Conservation (phyloP, 2,329 filamentous ascomycete genomes). For the Exophiala phaeomuriformis region DNA sequence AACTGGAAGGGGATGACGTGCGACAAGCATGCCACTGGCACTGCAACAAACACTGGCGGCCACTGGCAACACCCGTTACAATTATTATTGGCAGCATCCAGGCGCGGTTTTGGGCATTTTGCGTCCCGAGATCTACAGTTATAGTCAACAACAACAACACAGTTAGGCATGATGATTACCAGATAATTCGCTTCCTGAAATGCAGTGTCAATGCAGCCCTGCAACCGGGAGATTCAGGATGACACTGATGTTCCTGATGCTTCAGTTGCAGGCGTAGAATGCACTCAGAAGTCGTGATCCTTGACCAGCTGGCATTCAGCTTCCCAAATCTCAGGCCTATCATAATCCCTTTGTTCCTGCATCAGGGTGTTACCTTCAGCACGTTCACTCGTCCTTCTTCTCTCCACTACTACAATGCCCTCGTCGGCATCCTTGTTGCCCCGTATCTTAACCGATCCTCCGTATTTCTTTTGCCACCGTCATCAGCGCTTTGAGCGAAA, state of each 20-base stretch:
- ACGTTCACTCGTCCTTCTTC: neutral
- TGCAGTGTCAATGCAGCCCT: neutral
- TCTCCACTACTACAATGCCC: neutral
- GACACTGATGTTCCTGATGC: too few relatives aligned
- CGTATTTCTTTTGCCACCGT: neutral
- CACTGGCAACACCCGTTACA: neutral
- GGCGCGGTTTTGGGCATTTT: neutral
- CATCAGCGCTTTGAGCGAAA: constrained; percentile 6
- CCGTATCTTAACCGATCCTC: neutral
- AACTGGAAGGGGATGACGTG: constrained; percentile 2
- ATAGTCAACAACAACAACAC: too few relatives aligned
- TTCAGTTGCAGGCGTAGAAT: too few relatives aligned
- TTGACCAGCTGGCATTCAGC: neutral
- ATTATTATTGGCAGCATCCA: too few relatives aligned
- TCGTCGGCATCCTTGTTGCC: neutral
- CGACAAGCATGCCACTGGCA: neutral
- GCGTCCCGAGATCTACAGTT: neutral
- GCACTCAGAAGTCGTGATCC: too few relatives aligned
- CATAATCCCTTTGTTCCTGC: constrained; percentile 1
- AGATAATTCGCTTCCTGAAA: too few relatives aligned
- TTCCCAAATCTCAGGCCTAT: neutral
- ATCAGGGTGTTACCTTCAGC: neutral
- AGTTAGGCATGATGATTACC: too few relatives aligned
- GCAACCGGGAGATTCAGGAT: neutral
- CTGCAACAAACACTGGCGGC: too few relatives aligned